These are phyloP conservation scores for Kluyveromyces wickerhamii DNA, from an alignment of 805 yeast species.

Conservation along the genomic window DNA sequence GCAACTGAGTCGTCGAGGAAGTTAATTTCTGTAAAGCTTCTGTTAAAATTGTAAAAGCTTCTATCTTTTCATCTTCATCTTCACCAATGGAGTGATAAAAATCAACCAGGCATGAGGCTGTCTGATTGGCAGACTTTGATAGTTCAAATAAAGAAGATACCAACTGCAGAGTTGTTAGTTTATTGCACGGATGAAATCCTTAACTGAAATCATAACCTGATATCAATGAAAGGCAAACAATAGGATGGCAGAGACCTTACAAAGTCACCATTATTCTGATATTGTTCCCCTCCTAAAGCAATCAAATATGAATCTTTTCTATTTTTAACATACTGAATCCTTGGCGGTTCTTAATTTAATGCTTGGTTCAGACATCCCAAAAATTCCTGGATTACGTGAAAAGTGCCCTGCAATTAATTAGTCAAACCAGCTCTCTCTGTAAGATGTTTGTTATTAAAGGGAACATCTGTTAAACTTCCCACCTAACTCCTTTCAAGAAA, in stretches of 20 bases:
- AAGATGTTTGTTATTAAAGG: neutral
- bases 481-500: neutral
- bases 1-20: conserved; percentile 29
- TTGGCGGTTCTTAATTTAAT: conserved; percentile 30
- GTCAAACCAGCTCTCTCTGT: too few relatives aligned
- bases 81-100: conserved; percentile 55
- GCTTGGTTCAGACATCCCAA: conserved; percentile 23
- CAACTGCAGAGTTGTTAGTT: conserved; percentile 33
- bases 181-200: too few relatives aligned
- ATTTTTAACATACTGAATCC: conserved; percentile 30
- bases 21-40: conserved; percentile 35
- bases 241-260: too few relatives aligned
- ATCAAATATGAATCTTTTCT: too few relatives aligned
- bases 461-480: conserved; percentile 1
- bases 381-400: neutral
- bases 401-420: too few relatives aligned
- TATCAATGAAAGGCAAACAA: too few relatives aligned
- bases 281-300: too few relatives aligned
- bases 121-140: conserved; percentile 79
- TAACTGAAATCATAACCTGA: too few relatives aligned
- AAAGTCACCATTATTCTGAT: too few relatives aligned
- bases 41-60: conserved; percentile 37
- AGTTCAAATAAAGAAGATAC: conserved; percentile 76
- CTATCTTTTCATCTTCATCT: conserved; percentile 38
- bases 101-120: conserved; percentile 71